A percentile compares a stretch with the other conserved stretches of the same genome.
Evolutionary conservation across 2,329 filamentous ascomycete genomes (phyloP).

Genomic region (Mycosphaerelloides madeirae): DNA sequence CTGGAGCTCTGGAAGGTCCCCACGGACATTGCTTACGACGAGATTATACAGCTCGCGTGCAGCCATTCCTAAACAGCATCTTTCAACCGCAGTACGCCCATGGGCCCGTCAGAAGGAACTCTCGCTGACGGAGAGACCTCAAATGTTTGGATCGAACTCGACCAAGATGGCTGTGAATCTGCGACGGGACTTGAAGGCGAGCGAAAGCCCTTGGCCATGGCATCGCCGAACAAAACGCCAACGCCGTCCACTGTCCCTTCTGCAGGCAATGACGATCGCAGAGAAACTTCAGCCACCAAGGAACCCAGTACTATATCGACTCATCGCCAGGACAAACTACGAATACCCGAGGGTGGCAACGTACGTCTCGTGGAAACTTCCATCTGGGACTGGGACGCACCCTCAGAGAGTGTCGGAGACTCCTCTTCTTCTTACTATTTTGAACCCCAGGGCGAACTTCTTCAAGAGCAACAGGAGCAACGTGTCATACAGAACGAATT

Average conservation of each 20-base stretch:
- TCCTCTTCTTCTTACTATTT: constrained; percentile 29
- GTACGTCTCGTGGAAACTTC: constrained; percentile 11
- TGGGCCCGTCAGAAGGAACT: neutral
- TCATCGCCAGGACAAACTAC: constrained; percentile 4
- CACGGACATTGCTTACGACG: constrained; percentile 2
- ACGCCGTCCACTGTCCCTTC: neutral
- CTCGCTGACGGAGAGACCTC: constrained; percentile 4
- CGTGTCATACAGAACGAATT: constrained; percentile 31
- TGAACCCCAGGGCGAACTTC: constrained; percentile 45
- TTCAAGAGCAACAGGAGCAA: constrained; percentile 35
- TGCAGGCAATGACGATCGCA: neutral
- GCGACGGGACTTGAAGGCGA: neutral
- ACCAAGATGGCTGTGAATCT: constrained; percentile 5
- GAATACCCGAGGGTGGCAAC: constrained; percentile 8
- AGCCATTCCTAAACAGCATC: constrained; percentile 4
- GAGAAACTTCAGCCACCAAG: constrained; percentile 2
- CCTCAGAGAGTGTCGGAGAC: constrained; percentile 30
- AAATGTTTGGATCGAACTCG: constrained; percentile 1
- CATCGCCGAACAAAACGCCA: constrained; percentile 2
- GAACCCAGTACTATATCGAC: neutral
- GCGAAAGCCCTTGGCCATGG: constrained; percentile 2
- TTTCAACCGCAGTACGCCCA: constrained; percentile 2
- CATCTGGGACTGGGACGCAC: constrained; percentile 38
- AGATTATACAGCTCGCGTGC: constrained; percentile 2
- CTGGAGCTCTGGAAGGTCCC: no score